Evolutionary conservation across 257 asterid species (phyloP).

Genomic region (Cordia subcordata): DNA sequence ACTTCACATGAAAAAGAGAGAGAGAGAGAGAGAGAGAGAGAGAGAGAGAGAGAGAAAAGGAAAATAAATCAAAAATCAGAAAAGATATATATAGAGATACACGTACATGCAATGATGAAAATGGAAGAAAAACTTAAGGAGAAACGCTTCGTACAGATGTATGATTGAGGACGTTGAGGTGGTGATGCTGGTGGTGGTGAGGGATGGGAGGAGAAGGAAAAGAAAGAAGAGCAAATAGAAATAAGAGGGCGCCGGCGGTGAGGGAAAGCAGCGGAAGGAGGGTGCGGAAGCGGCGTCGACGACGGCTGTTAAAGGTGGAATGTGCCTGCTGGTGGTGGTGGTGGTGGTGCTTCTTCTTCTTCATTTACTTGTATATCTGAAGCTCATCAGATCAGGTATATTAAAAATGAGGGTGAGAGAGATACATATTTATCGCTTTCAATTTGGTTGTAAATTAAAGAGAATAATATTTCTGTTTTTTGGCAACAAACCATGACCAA

Average conservation of each 20-base stretch:
- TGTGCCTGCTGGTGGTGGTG: too few relatives aligned
- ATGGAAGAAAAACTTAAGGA: not conserved
- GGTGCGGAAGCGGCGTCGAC: slow-evolving; percentile 39
- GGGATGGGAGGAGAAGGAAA: slow-evolving; percentile 41
- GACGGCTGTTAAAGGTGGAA: too few relatives aligned
- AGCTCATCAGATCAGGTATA: too few relatives aligned
- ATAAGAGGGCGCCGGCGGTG: slow-evolving; percentile 33
- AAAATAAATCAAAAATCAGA: not conserved
- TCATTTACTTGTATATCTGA: too few relatives aligned
- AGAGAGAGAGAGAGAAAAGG: too few relatives aligned
- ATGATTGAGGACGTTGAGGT: slow-evolving; percentile 15
- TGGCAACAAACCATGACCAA: not conserved
- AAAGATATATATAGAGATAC: not conserved
- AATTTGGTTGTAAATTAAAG: too few relatives aligned
- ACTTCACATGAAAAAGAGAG: slow-evolving; percentile 24
- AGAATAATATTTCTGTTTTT: too few relatives aligned
- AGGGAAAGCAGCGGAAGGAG: slow-evolving; percentile 41
- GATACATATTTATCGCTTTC: too few relatives aligned
- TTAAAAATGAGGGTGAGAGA: too few relatives aligned
- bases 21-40: slow-evolving; percentile 4
- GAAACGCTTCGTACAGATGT: slow-evolving; percentile 19
- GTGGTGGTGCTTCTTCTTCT: slow-evolving; percentile 49
- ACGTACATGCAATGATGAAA: not conserved
- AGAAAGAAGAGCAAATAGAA: slow-evolving; percentile 34
- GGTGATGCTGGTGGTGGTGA: slow-evolving; percentile 18